Percentiles rank a stretch among this genome's conserved stretches.
These are phyloP conservation scores for Pulveroboletus sp. DNA, from an alignment of 768 basidiomycete genomes.

Conservation along the genomic window DNA sequence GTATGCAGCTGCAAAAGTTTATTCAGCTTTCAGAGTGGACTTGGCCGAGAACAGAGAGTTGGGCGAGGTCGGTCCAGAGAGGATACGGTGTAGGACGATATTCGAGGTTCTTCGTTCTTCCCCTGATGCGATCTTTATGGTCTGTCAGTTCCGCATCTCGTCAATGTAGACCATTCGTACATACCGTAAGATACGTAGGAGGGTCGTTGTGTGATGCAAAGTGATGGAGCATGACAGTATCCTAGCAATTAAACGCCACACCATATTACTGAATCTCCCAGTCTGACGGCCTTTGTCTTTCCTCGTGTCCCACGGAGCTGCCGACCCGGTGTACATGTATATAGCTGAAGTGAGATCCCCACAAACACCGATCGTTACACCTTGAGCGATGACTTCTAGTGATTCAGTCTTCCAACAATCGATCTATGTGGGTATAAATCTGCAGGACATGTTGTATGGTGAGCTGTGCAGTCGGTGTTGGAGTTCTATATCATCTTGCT, in stretches of 20 bases:
- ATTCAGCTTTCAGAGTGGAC: neutral
- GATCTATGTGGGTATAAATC: slow-evolving; percentile 23
- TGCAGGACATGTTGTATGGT: slow-evolving; percentile 26
- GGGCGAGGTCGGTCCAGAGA: too few species aligned
- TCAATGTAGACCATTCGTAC: too few species aligned
- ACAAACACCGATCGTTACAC: neutral
- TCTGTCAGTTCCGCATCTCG: neutral
- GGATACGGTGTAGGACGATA: too few species aligned
- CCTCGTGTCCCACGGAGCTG: neutral
- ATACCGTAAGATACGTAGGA: too few species aligned
- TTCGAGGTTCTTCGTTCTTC: neutral
- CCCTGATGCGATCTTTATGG: neutral
- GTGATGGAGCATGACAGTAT: too few species aligned
- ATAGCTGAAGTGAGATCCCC: neutral
- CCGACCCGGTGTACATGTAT: neutral
- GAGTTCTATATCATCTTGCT: neutral
- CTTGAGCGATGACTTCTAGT: slow-evolving; percentile 14
- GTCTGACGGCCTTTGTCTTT: too few species aligned
- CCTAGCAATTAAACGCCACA: too few species aligned
- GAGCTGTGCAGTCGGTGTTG: neutral
- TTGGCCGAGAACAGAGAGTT: neutral
- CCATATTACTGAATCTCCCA: too few species aligned
- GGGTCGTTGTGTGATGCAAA: too few species aligned
- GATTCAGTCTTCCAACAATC: slow-evolving; percentile 18
- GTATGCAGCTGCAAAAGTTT: too few species aligned